Evolutionary conservation across 208 protist species (phyloP), one percentile per base, ranked within the genome.

Genomic region (Spongospora subterranea): DNA sequence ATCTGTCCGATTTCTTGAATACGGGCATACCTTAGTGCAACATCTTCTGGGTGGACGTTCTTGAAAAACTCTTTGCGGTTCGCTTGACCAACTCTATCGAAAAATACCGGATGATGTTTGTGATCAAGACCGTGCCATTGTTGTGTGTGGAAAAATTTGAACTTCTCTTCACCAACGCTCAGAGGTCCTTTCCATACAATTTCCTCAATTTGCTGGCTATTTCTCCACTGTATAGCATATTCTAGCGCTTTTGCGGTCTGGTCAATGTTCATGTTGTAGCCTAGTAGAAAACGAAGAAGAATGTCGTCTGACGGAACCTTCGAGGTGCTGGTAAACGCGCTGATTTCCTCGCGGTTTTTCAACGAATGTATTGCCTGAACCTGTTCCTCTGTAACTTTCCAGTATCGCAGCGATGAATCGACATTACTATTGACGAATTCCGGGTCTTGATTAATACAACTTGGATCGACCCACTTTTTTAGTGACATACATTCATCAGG

Each of bases 41-140:
- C 71, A 43, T 82, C 71, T 20, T 17, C n/a, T 20, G n/a, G 17
- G 13, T 35, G n/a, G 13, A 39, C 6, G 17, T 35, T 43, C 6
- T 43, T 82, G 17, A 82, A 35, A 43, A 82, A 82, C n/a, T 6
- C 35, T 43, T 35, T 82, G 71, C 71, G 71, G 35, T 82, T 43
- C 17, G 71, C n/a, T 6, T 20, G 6, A n/a, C 71, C 71, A 35
- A 82, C 35, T 43, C 71, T 6, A 82, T 82, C 71, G 71, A 82
- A 82, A n/a, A 82, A 82, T n/a, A 35, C 71, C 40, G 71, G 71
- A 43, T 82, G 71, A 35, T n/a, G 17, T 35, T 82, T 6, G n/a
- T 82, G 71, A 82, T 82, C 71, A 35, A 82, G 17, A 43, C 71
- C 71, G n/a, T 82, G 71, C 71, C 71, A 82, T 43, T 17, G n/a